A percentile compares a stretch with the other conserved stretches of the same genome.
Conservation (phyloP, 2,329 filamentous ascomycete genomes). For the Aspergillus candidus region DNA sequence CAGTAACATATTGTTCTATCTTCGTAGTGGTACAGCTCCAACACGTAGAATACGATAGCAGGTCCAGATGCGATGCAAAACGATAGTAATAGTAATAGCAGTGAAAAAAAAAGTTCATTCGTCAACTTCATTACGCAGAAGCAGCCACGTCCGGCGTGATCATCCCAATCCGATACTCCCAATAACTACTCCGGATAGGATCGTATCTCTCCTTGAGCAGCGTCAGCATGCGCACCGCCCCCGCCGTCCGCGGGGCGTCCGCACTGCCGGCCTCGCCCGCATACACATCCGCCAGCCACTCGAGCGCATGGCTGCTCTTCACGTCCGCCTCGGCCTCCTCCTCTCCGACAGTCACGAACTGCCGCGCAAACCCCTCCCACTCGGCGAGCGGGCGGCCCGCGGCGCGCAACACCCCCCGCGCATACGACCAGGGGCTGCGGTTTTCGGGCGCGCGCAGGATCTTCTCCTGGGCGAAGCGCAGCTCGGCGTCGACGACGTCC, state of each 20-base stretch:
- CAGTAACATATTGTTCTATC: no score
- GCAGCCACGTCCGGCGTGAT: slow-evolving; percentile 26
- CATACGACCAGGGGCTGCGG: slow-evolving; percentile 88
- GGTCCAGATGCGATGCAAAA: no score
- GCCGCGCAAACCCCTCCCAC: slow-evolving; percentile 49
- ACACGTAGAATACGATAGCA: no score
- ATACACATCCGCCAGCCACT: slow-evolving; percentile 45
- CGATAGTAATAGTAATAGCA: not conserved
- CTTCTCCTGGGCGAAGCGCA: slow-evolving; percentile 66
- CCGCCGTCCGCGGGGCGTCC: slow-evolving; percentile 32
- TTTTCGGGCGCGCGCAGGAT: slow-evolving; percentile 83
- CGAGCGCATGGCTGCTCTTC: slow-evolving; percentile 54
- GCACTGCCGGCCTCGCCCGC: slow-evolving; percentile 24
- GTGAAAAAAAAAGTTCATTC: not conserved
- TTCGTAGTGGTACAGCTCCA: no score
- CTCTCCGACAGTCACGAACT: slow-evolving; percentile 46
- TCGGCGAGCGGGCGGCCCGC: slow-evolving; percentile 48
- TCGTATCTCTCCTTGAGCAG: slow-evolving; percentile 82
- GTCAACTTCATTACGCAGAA: slow-evolving; percentile 12
- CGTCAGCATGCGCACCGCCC: slow-evolving; percentile 64
- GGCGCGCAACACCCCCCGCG: slow-evolving; percentile 68
- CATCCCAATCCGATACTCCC: slow-evolving; percentile 65
- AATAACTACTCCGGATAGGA: slow-evolving; percentile 84
- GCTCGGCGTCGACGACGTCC: slow-evolving; percentile 65
- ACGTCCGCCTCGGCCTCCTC: slow-evolving; percentile 44